Percentiles rank a stretch among this genome's conserved stretches.
Conservation (phyloP, 164 flowering plant species). For the Stephania japonica region DNA sequence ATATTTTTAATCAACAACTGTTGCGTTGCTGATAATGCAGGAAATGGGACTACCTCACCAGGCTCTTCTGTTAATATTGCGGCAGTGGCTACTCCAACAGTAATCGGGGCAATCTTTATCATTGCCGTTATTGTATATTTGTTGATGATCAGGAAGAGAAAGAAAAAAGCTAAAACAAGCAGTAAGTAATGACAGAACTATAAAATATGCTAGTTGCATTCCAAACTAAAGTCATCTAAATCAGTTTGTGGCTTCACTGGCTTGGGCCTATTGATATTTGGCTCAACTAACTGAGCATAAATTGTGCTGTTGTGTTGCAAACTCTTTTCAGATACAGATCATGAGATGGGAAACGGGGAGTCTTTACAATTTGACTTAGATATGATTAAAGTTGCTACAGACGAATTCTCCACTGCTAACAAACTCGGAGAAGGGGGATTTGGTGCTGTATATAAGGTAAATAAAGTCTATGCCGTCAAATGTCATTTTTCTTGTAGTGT, state of each 20-base stretch:
- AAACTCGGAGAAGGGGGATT: constrained; percentile 47
- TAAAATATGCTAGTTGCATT: not conserved
- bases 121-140: not conserved
- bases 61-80: not conserved
- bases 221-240: not conserved
- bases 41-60: not conserved
- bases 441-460: constrained; percentile 31
- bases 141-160: constrained; percentile 2
- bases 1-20: not conserved
- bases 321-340: not conserved
- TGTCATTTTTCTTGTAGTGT: too few relatives aligned
- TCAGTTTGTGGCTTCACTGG: too few relatives aligned
- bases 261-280: not conserved
- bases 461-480: too few relatives aligned
- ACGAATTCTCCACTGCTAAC: constrained; percentile 29
- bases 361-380: constrained; percentile 30
- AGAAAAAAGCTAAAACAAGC: not conserved
- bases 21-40: not conserved
- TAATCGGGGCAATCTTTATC: not conserved
- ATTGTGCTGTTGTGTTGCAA: not conserved
- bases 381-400: constrained; percentile 29
- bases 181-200: not conserved
- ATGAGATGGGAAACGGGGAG: constrained; percentile 13
- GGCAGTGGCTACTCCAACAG: not conserved
- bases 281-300: not conserved